Evolutionary conservation across 1,139 yeast genomes (phyloP).

Genomic region (Yamadazyma sp.): DNA sequence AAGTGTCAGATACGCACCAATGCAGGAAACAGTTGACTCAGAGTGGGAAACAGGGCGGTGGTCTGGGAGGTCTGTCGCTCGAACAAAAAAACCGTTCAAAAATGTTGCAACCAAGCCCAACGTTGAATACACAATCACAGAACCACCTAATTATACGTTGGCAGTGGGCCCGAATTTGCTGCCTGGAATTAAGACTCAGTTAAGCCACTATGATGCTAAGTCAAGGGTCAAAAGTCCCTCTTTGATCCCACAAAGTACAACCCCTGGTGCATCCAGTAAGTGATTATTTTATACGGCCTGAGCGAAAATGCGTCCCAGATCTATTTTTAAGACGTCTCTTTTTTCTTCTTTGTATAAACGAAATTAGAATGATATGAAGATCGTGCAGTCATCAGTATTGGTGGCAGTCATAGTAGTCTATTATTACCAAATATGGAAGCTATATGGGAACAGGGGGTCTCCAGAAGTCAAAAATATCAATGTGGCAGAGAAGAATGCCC

Average conservation of each 20-base stretch:
- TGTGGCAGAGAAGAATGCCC: slow-evolving; percentile 11
- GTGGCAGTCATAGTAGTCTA: slow-evolving; percentile 15
- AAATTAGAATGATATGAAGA: background rate
- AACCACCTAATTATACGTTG: slow-evolving; percentile 13
- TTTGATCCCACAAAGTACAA: background rate
- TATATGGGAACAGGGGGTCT: background rate
- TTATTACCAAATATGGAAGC: slow-evolving; percentile 15
- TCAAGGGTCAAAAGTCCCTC: slow-evolving; percentile 1
- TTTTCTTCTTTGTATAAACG: no score
- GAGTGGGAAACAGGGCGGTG: slow-evolving; percentile 65
- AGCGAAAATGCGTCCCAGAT: background rate
- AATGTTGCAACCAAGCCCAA: slow-evolving; percentile 4
- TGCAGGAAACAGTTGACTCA: slow-evolving; percentile 79
- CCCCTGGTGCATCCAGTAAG: background rate
- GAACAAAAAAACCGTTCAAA: slow-evolving; percentile 3
- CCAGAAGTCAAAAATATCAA: background rate
- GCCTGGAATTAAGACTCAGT: slow-evolving; percentile 5
- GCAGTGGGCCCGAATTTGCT: slow-evolving; percentile 8
- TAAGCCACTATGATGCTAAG: slow-evolving; percentile 10
- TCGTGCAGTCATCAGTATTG: slow-evolving; percentile 2
- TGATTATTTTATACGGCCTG: background rate
- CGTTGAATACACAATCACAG: slow-evolving; percentile 15
- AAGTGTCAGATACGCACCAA: slow-evolving; percentile 74
- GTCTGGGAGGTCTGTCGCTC: slow-evolving; percentile 36
- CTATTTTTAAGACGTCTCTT: no score